Evolutionary conservation across 805 yeast genomes (phyloP), one percentile per base, ranked within the genome.

Genomic region (Lachancea lanzarotensis): DNA sequence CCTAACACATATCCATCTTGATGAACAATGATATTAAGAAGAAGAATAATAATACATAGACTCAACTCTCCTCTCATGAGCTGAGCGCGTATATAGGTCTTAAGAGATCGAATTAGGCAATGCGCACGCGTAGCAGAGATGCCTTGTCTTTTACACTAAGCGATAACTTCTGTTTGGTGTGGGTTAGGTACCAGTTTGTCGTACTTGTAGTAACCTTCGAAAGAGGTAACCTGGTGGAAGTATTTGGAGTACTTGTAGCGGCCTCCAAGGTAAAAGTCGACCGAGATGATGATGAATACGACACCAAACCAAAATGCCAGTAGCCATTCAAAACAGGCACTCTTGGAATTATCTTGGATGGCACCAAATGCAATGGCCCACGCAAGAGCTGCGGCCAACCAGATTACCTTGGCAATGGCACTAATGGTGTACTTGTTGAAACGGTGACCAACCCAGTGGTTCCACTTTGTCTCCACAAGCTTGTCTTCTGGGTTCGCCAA

Each of bases 231-330:
- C 33, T 55, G 55, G 22, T 51, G 55, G 53, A 63, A 63, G 50
- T 58, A 62, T 34, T 54, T 51, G 5, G 66, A 62, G 25, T 50
- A 18, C 41, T 49, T 48, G 36, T 54, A 57, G 48, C 69, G 66
- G 16, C 81, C 75, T 17, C 84, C 81, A 1, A 88, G 82, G 54
- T 75, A 73, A 52, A 89, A 72, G 60, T 91, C 97, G 48, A 76
- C 72, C 1, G 84, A 68, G 62, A 90, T 71, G 45, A 81, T 66
- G 3, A 82, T 57, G 51, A 82, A 75, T 48, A 84, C 70, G 29
- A 82, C 55, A 2, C 95, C 93, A 59, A 84, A 90, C 79, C 86
- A 81, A 65, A 81, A 90, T n/a, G 91, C 81, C 35, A 90, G 65
- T 2, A 81, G 59, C 98, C 98, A 91, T 65, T 91, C 98, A 59